These are phyloP conservation scores for Elaeis oleifera DNA, from an alignment of 202 grass and related monocot species.

Conservation along the genomic window DNA sequence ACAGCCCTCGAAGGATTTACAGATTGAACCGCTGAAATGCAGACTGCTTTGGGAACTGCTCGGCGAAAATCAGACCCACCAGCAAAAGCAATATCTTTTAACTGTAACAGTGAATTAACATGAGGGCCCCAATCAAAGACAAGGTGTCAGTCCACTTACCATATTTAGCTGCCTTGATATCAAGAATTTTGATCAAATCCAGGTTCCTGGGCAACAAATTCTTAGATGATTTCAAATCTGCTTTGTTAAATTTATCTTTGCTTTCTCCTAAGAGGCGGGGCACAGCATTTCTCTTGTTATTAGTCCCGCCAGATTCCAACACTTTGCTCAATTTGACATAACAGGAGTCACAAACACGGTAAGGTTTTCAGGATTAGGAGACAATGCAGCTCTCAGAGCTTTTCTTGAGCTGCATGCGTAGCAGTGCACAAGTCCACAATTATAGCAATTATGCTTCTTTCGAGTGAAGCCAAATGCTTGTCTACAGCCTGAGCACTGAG, in stretches of 20 bases:
- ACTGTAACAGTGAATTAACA: slow-evolving; percentile 48
- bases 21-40: slow-evolving; percentile 38
- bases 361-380: slow-evolving; percentile 57
- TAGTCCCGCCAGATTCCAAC: slow-evolving; percentile 34
- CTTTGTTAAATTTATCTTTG: slow-evolving; percentile 27
- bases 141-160: slow-evolving; percentile 52
- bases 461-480: slow-evolving; percentile 75
- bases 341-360: slow-evolving; percentile 75
- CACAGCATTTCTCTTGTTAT: slow-evolving; percentile 40
- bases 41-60: slow-evolving; percentile 47
- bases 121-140: slow-evolving; percentile 42
- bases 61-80: slow-evolving; percentile 42
- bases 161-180: slow-evolving; percentile 62
- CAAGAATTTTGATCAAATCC: slow-evolving; percentile 67
- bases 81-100: slow-evolving; percentile 53
- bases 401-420: slow-evolving; percentile 55
- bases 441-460: slow-evolving; percentile 80
- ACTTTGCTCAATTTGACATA: slow-evolving; percentile 59
- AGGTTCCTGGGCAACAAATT: slow-evolving; percentile 44
- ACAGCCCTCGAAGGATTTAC: slow-evolving; percentile 64
- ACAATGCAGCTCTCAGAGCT: slow-evolving; percentile 48
- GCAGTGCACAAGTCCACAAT: slow-evolving; percentile 77
- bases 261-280: slow-evolving; percentile 46
- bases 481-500: slow-evolving; percentile 52
- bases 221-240: slow-evolving; percentile 45